Conservation (phyloP, 2,329 filamentous ascomycete genomes). For the Rutstroemia sp. region DNA sequence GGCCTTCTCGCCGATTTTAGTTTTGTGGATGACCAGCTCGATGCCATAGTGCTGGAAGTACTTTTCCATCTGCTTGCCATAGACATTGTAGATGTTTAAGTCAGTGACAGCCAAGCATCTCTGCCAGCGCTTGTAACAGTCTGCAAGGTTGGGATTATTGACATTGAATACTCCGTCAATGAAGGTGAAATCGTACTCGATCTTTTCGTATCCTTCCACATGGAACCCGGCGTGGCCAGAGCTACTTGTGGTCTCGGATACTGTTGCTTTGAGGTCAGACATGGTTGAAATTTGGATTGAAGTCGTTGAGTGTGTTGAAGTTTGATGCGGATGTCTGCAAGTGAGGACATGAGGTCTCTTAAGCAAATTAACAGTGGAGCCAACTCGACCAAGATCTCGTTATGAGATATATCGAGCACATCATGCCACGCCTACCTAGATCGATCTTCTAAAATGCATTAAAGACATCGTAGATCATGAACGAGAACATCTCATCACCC, state of each 20-base stretch:
- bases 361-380: not conserved
- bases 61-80: slow-evolving; percentile 55
- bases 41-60: slow-evolving; percentile 62
- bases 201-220: slow-evolving; percentile 68
- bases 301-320: not conserved
- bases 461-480: not conserved
- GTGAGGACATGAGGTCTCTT: not conserved
- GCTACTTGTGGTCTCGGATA: slow-evolving; percentile 48
- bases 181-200: slow-evolving; percentile 69
- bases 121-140: slow-evolving; percentile 58
- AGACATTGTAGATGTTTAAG: slow-evolving; percentile 62
- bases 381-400: no score
- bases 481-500: not conserved
- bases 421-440: not conserved
- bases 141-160: slow-evolving; percentile 52
- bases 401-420: not conserved
- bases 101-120: slow-evolving; percentile 64
- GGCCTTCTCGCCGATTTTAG: slow-evolving; percentile 68
- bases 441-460: not conserved
- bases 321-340: not conserved
- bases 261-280: slow-evolving; percentile 63
- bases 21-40: slow-evolving; percentile 59
- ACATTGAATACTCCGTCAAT: slow-evolving; percentile 61
- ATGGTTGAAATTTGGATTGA: slow-evolving; percentile 36
- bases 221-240: slow-evolving; percentile 47